Percentiles rank a stretch among this genome's conserved stretches.
Conservation (phyloP, 2,329 filamentous ascomycete species). For the Tolypocladium cylindrosporum region DNA sequence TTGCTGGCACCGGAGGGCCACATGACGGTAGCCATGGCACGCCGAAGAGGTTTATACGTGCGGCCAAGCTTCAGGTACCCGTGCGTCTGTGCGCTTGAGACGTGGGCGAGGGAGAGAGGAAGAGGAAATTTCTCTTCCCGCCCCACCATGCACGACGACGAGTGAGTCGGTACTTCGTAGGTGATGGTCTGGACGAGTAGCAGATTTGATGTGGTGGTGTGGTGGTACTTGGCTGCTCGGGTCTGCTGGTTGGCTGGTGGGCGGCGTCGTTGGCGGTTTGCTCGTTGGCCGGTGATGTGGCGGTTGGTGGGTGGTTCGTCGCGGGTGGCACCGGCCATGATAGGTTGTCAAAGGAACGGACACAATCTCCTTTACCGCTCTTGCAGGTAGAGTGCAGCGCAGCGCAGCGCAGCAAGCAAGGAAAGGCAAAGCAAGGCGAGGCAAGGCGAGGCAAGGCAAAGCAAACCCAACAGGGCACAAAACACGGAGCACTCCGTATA, state of each 20-base stretch:
- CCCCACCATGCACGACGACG: not conserved
- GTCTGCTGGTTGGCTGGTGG: not conserved
- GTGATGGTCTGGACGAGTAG: not conserved
- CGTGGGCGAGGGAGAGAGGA: not conserved
- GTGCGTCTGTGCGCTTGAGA: not conserved
- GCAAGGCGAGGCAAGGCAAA: not conserved
- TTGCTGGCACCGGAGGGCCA: not conserved
- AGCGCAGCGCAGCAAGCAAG: too few species aligned
- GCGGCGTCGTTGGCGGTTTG: not conserved
- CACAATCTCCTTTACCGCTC: not conserved
- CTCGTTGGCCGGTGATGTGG: conserved; percentile 1
- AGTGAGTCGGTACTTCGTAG: not conserved
- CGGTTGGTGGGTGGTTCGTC: conserved; percentile 1
- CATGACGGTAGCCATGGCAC: not conserved
- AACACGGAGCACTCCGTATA: not conserved
- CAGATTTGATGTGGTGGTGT: not conserved
- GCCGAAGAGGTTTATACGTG: not conserved
- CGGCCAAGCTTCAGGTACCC: not conserved
- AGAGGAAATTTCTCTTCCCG: not conserved
- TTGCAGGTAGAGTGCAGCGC: not conserved
- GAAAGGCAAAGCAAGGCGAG: too few species aligned
- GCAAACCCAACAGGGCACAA: not conserved
- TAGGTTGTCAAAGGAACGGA: too few species aligned
- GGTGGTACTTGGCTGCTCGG: not conserved
- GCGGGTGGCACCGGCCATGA: not conserved